Percentiles rank a stretch among this genome's conserved stretches.
These are phyloP conservation scores for Periglandula ipomoeae DNA, from an alignment of 2,329 filamentous ascomycete genomes.

Conservation along the genomic window DNA sequence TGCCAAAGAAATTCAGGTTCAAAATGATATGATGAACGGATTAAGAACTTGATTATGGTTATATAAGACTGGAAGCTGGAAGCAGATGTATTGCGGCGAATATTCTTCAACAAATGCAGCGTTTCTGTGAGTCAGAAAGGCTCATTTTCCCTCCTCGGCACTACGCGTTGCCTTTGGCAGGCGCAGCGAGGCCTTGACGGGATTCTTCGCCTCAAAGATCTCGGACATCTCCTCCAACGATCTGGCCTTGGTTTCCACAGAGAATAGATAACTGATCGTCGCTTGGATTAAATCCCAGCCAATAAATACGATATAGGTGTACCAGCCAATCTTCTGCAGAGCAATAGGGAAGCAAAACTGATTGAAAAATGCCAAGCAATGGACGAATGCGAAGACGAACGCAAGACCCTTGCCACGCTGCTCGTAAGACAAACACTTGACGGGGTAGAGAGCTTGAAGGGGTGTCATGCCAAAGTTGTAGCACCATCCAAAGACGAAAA, in stretches of 20 bases:
- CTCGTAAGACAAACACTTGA: conserved; percentile 44
- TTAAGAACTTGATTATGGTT: no score
- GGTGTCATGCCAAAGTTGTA: conserved; percentile 35
- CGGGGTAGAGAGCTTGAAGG: conserved; percentile 36
- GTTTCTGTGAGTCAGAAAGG: no score
- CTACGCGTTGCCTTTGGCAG: neutral
- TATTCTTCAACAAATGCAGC: no score
- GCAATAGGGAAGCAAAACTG: conserved; percentile 37
- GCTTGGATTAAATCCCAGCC: conserved; percentile 33
- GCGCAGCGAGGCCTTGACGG: conserved; percentile 1
- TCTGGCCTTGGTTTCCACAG: conserved; percentile 41
- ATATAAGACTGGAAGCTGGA: no score
- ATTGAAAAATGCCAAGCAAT: conserved; percentile 24
- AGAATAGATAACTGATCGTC: conserved; percentile 36
- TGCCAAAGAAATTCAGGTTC: no score
- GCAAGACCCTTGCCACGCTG: conserved; percentile 48
- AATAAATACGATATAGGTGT: conserved; percentile 44
- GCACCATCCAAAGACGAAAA: conserved; percentile 15
- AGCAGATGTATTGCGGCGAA: no score
- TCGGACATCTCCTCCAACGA: conserved; percentile 5
- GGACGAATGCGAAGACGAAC: conserved; percentile 35
- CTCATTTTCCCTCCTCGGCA: neutral
- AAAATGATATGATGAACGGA: no score
- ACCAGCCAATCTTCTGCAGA: conserved; percentile 41
- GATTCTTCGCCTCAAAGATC: conserved; percentile 2